Evolutionary conservation across 2,329 filamentous ascomycete genomes (phyloP), one percentile per base, ranked within the genome.

Genomic region (Arthroderma uncinatum): DNA sequence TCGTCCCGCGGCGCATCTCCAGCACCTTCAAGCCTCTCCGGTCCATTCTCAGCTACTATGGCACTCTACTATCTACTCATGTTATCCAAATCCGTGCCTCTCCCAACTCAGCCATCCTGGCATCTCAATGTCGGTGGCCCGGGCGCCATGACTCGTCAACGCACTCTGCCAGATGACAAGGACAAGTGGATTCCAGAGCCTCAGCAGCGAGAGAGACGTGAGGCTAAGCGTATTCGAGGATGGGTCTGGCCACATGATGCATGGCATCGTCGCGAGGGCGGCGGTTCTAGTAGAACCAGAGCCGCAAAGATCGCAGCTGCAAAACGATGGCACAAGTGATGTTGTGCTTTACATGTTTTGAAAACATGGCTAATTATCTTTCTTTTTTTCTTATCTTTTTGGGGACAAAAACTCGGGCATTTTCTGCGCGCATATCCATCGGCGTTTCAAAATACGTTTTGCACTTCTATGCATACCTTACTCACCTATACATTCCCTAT

Each of bases 51-150:
- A 0, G 80, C 79, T 12, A 76, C 74, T 2, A 66, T 85, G 21
- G 82, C 81, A 0, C 71, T 85, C 5, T 85, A 82, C 73, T 85
- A 82, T 64, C 68, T 85, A 14, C 79, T 84, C 57, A 84, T 85
- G 81, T 77, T 85, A 2, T 81, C 82, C 23, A 83, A 82, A 66
- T 78, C 82, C 56, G 75, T 78, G 40, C 78, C 81, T 1, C 72
- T 85, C 37, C 79, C 78, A 1, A 75, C 77, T 2, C 81, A 84
- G 58, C 70, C 71, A 44, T 75, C 78, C 12, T 82, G 79, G 68
- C 76, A 78, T 62, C 75, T 85, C 70, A 81, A 84, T 55, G 79
- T 84, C 21, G 82, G 82, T 7, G 79, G 78, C 2, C 79, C 81
- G 1, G 79, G 78, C 2, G 78, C 78, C 0, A 64, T 82, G 57